phyloP scores from a whole-genome alignment of 2,329 filamentous ascomycete genomes.

The Sclerotinia glacialis region DNA sequence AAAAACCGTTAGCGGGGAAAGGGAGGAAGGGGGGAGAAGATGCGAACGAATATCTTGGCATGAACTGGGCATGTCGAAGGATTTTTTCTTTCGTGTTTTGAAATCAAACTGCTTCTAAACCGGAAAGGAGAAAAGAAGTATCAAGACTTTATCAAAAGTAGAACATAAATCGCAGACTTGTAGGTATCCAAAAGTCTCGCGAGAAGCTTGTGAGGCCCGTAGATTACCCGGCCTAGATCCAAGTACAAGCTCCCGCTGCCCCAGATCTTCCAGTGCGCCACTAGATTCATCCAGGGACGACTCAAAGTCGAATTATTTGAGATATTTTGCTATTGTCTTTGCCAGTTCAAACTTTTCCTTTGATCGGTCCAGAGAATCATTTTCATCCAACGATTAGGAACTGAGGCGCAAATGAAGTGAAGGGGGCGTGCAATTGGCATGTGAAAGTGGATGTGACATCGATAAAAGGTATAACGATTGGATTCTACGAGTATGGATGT shows the following conservation, averaged over 20 bases:
- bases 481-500: conserved; percentile 10
- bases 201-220: conserved; percentile 2
- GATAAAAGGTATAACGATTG: conserved; percentile 12
- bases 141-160: not conserved
- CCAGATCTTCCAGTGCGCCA: conserved; percentile 4
- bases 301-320: not conserved
- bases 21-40: conserved; percentile 12
- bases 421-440: not conserved
- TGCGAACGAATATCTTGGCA: conserved; percentile 88
- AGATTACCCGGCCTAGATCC: conserved; percentile 3
- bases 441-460: conserved; percentile 22
- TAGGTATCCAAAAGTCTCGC: not conserved
- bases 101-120: not conserved
- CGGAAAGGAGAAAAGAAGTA: not conserved
- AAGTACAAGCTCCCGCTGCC: not conserved
- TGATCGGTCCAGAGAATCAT: not conserved
- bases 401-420: conserved; percentile 8
- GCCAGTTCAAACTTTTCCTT: not conserved
- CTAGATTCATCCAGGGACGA: not conserved
- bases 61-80: conserved; percentile 74
- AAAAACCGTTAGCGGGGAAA: conserved; percentile 18
- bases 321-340: not conserved
- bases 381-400: not conserved
- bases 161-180: not conserved
- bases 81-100: not conserved